These are phyloP conservation scores for Saccharomycopsis javanensis DNA, from an alignment of 805 yeast species.

Conservation along the genomic window DNA sequence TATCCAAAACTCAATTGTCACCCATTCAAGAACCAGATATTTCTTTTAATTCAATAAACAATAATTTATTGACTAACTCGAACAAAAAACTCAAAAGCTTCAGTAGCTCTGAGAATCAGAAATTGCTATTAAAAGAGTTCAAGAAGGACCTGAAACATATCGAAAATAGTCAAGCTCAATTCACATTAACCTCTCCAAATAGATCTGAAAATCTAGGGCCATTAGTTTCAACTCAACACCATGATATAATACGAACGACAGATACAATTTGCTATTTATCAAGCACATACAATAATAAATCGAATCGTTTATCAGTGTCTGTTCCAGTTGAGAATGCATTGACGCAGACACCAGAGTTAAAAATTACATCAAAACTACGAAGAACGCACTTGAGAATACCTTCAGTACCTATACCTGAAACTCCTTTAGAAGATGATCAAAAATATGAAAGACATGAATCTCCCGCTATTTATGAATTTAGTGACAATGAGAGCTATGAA, in stretches of 20 bases:
- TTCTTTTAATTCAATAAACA: not conserved
- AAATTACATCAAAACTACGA: not conserved
- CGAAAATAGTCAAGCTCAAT: no score
- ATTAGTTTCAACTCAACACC: not conserved
- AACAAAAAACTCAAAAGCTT: no score
- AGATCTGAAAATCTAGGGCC: no score
- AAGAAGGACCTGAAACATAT: not conserved
- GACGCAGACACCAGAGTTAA: not conserved
- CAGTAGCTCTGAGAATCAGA: not conserved
- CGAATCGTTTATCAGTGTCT: not conserved
- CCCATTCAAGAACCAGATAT: constrained; percentile 16
- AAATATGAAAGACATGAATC: not conserved
- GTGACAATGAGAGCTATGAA: not conserved
- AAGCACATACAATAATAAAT: not conserved
- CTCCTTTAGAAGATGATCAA: not conserved
- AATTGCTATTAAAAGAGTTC: not conserved
- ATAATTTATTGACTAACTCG: not conserved
- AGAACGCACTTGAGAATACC: not conserved
- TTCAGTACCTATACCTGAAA: not conserved
- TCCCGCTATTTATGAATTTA: not conserved
- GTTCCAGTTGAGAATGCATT: not conserved
- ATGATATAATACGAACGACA: not conserved
- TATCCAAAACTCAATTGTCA: constrained; percentile 9
- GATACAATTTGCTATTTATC: not conserved
- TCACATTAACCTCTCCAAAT: no score